Percentiles rank a stretch among this genome's conserved stretches.
These are phyloP conservation scores for Pilasporangium apinafurcum DNA, from an alignment of 352 stramenopile species.

Conservation along the genomic window DNA sequence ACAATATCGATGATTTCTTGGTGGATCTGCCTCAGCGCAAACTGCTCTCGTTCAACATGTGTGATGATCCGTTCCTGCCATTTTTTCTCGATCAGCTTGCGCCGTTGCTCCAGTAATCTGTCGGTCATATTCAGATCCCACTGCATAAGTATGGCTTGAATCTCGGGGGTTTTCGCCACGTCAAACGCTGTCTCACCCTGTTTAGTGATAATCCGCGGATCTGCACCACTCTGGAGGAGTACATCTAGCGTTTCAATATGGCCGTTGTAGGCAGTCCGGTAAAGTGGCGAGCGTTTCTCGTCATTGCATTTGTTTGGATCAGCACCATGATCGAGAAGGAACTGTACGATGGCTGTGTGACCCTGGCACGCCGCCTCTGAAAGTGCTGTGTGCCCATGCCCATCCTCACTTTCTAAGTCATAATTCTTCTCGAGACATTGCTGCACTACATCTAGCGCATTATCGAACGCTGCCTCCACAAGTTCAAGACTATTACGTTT, in stretches of 20 bases:
- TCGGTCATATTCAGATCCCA: slow-evolving; percentile 78
- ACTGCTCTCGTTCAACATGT: slow-evolving; percentile 79
- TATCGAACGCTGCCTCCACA: slow-evolving; percentile 87
- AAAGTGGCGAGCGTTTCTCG: slow-evolving; percentile 73
- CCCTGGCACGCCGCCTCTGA: slow-evolving; percentile 86
- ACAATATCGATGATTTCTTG: slow-evolving; percentile 62
- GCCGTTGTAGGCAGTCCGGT: slow-evolving; percentile 83
- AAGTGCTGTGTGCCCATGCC: slow-evolving; percentile 79
- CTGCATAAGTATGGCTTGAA: slow-evolving; percentile 41
- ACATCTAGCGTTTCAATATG: slow-evolving; percentile 60
- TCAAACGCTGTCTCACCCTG: slow-evolving; percentile 82
- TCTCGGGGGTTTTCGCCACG: slow-evolving; percentile 73
- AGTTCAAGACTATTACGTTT: slow-evolving; percentile 76
- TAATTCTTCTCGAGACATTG: slow-evolving; percentile 82
- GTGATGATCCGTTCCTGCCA: slow-evolving; percentile 82
- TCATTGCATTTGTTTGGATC: slow-evolving; percentile 88
- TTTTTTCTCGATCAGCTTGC: slow-evolving; percentile 64
- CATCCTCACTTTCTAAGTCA: slow-evolving; percentile 82
- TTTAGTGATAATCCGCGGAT: slow-evolving; percentile 63
- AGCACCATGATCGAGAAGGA: slow-evolving; percentile 68
- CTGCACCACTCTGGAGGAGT: slow-evolving; percentile 63
- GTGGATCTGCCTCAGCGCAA: slow-evolving; percentile 79
- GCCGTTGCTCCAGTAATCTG: slow-evolving; percentile 50
- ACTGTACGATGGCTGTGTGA: slow-evolving; percentile 52
- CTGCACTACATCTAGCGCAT: slow-evolving; percentile 67